Base-by-base conservation (phyloP, 2,329 filamentous ascomycete genomes). In the Colletotrichum phormii region DNA sequence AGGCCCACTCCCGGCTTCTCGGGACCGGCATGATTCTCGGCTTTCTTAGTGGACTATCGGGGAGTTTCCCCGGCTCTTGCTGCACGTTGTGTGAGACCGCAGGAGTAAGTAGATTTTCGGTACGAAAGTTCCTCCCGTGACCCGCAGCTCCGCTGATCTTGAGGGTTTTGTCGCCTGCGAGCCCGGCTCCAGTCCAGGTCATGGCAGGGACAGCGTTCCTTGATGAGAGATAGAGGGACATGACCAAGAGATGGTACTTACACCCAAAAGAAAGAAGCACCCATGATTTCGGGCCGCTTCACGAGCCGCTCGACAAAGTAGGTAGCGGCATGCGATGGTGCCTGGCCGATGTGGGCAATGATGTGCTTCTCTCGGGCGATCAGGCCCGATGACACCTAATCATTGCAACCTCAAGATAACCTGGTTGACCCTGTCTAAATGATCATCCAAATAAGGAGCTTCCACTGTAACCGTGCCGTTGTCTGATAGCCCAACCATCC, bases 121-220 rank as follows among this genome's bases (percentile, higher is more conserved):
- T n/a, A 59, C 9, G 31, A 22, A 49, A 54, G 33, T 24, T 42
- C 24, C 59, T 69, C 42, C 63, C 13, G 33, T 53, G 65, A 69
- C 53, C 59, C 53, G 55, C 29, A 51, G 18, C 60, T 33, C 59
- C 26, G 65, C 65, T 64, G 65, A 72, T 71, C 68, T 57, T 18
- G 33, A 37, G 61, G 46, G 46, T 71, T 4, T 42, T 42, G 33
- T 29, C 55, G 42, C 49, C 18, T 49, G 31, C 13, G 7, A 18
- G 42, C 42, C 42, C 42, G 9, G 42, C 64, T 67, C 11, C 64
- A 35, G n/a, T n/a, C 57, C n/a, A 18, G n/a, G 29, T 15, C 18
- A 13, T 37, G 4, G 26, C 12, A 6, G 46, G 22, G 22, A 51
- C 1, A 15, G 29, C 22, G n/a, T 9, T 9, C 9, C 42, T 22